Evolutionary conservation across 306 rosid genomes (phyloP), one percentile per base, ranked within the genome.

Genomic region (Acacia crassicarpa): DNA sequence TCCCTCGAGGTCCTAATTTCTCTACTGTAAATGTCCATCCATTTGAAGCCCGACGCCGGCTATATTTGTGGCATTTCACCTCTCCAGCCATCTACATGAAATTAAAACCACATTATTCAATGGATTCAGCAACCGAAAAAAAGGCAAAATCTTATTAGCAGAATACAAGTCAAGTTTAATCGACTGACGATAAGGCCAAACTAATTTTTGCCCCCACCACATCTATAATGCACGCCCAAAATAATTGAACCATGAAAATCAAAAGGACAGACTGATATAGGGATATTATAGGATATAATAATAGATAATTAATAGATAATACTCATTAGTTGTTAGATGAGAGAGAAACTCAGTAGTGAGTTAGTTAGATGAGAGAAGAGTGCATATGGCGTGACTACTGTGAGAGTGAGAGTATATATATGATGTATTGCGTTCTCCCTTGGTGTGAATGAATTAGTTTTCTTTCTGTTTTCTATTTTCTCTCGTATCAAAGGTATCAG

Each of bases 11-110:
- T 72, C 99, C 99, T 85, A 95, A 12, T 88, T 92, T 95, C 89
- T 95, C 98, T 54, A 95, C 90, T 0, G 92, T 93, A 76, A 89
- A 86, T 79, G 90, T 86, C 98, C 99, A 95, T 44, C 97, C 98
- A 45, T 91, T 79, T 27, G 89, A 69, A 59, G 92, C 77, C 8
- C 98, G 92, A 11, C 98, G 88, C 75, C 96, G 86, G 83, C 98
- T 95, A 63, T 93, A 87, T 78, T 78, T 92, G 91, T 95, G 98
- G 74, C 87, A 79, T 81, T 87, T 92, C 63, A 95, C 98, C 88
- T 93, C 96, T 61, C 99, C 98, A 46, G 90, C 91, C 89, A 93
- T 74, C 98, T 95, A 86, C 19, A 41, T 30, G 25, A 67, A 82
- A 84, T 48, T 81, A 75, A 62, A 88, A 67, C 9, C 78, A 75